Evolutionary conservation across 805 yeast species (phyloP).

Genomic region (Monosporozyma aerobia): DNA sequence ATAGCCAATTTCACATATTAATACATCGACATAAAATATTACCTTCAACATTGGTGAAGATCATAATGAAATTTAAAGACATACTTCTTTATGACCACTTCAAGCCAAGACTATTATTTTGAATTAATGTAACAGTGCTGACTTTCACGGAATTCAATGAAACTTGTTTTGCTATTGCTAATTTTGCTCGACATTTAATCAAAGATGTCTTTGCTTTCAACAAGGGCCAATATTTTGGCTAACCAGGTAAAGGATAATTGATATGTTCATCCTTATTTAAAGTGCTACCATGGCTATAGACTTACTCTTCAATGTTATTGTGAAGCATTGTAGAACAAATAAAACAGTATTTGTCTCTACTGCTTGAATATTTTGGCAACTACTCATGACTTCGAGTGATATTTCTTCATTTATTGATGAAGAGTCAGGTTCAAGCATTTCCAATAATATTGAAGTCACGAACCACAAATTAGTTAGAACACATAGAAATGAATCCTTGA

Average conservation of each 20-base stretch:
- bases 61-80: too few relatives aligned
- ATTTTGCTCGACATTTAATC: not conserved
- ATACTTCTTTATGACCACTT: too few relatives aligned
- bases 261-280: too few relatives aligned
- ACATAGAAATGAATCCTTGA: not conserved
- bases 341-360: not conserved
- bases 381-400: not conserved
- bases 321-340: too few relatives aligned
- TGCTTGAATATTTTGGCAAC: not conserved
- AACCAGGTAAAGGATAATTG: too few relatives aligned
- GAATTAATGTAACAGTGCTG: too few relatives aligned
- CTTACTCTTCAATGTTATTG: too few relatives aligned
- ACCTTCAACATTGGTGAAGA: not conserved
- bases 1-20: not conserved
- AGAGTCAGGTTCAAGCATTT: not conserved
- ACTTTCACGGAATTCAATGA: too few relatives aligned
- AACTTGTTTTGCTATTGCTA: not conserved
- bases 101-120: too few relatives aligned
- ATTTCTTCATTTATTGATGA: not conserved
- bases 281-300: too few relatives aligned
- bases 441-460: not conserved
- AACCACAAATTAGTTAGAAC: not conserved
- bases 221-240: too few relatives aligned
- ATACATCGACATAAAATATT: too few relatives aligned
- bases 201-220: not conserved